Evolutionary conservation across 176 grass and related monocot species (phyloP), one percentile per base, ranked within the genome.

Genomic region (Dactylis glomerata): DNA sequence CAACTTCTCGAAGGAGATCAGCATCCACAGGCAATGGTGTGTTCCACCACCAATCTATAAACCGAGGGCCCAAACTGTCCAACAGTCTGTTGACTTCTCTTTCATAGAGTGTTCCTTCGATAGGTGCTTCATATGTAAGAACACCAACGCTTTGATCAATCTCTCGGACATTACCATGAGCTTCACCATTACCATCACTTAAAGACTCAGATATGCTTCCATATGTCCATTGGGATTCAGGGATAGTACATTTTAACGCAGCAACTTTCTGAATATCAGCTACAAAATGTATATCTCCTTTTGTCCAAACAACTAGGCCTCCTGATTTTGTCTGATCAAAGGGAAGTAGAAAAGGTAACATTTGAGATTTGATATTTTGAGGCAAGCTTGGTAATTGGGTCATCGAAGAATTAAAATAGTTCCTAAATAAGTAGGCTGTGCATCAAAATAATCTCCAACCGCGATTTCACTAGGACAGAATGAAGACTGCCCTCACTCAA

Each of bases 41-140:
- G 58, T 81, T 70, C 96, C 96, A 98, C 96, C 93, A 98, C 96
- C 96, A 98, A 84, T 95, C 96, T 23, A 95, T 78, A 91, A 98
- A 98, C 31, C 96, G 85, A 40, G 96, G 96, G 32, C 96, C 96
- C 69, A 98, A 83, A 54, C 81, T 81, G 68, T 94, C 78, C 78
- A 98, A 84, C 58, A 95, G 33, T 80, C 96, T 92, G 88, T 94
- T 77, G 16, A 86, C 76, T 86, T 95, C 93, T 80, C 96, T 95
- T 81, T 95, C 96, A 87, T 95, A 94, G 2, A 94, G 84, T 54
- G 91, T 93, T 76, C 87, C 91, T 75, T 78, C 8, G 69, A 91
- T 13, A 80, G 75, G 62, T 41, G 82, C 33, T 22, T 86, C 85
- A 72, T 77, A 85, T 33, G 83, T 78, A 8, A 5, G 58, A 54